These are phyloP conservation scores for Hypomyces perniciosus DNA, from an alignment of 2,329 filamentous ascomycete species.

Conservation along the genomic window DNA sequence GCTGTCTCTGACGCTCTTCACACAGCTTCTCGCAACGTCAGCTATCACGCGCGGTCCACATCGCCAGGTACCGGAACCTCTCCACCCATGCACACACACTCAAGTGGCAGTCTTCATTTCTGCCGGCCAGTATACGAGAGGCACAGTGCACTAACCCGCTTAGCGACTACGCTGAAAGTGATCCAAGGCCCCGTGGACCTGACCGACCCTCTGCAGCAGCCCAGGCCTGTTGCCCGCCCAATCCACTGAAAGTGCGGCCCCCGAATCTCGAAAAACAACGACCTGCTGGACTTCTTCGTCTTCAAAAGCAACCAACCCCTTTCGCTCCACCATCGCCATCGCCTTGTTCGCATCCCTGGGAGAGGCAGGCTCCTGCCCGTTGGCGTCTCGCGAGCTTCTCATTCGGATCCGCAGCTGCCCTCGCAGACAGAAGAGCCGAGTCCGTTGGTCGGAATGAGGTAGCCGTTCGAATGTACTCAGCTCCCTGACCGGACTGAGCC, in stretches of 20 bases:
- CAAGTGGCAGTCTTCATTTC: too few species aligned
- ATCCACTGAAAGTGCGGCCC: slow-evolving; percentile 10
- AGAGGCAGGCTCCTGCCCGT: slow-evolving; percentile 11
- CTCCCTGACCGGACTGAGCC: slow-evolving; percentile 56
- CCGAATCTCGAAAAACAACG: slow-evolving; percentile 11
- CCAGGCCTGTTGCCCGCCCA: slow-evolving; percentile 4
- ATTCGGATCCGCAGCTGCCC: slow-evolving; percentile 9
- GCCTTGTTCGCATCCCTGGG: slow-evolving; percentile 7
- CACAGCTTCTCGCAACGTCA: background rate
- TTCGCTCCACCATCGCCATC: slow-evolving; percentile 12
- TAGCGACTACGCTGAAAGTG: slow-evolving; percentile 2
- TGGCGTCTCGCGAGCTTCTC: slow-evolving; percentile 12
- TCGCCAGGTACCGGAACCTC: slow-evolving; percentile 11
- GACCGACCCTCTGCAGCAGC: slow-evolving; percentile 11
- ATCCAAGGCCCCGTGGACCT: slow-evolving; percentile 6
- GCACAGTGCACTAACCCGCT: slow-evolving; percentile 1
- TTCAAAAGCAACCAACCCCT: slow-evolving; percentile 9
- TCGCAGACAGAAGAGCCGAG: slow-evolving; percentile 3
- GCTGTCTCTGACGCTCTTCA: slow-evolving; percentile 1
- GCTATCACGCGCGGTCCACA: slow-evolving; percentile 5
- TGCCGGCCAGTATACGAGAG: too few species aligned
- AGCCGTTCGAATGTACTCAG: slow-evolving; percentile 50
- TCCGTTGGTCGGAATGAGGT: slow-evolving; percentile 48
- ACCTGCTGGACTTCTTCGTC: slow-evolving; percentile 5
- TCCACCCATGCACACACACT: slow-evolving; percentile 3